A percentile compares a stretch with the other conserved stretches of the same genome.
Evolutionary conservation across 371 early-diverging fungal species (phyloP).

Genomic region (Circinella minor): DNA sequence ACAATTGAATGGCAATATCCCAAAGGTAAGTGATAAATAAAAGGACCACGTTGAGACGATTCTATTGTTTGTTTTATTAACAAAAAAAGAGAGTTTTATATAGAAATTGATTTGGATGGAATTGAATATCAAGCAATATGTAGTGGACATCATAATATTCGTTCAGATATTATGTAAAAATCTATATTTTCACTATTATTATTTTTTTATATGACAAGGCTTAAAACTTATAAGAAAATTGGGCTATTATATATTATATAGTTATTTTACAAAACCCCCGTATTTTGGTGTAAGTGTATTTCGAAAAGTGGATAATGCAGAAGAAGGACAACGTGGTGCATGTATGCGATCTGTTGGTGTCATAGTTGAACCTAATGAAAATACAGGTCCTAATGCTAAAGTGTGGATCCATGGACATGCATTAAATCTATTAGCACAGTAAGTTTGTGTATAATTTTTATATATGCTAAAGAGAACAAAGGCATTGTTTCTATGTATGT

Average conservation of each 20-base stretch:
- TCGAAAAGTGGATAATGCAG: conserved; percentile 38
- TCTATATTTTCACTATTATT: not conserved
- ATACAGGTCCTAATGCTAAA: conserved; percentile 51
- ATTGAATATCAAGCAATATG: conserved; percentile 66
- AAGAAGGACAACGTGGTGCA: conserved; percentile 51
- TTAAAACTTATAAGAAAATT: too few species aligned
- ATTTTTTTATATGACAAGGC: not conserved
- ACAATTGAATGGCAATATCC: conserved; percentile 66
- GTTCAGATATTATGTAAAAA: conserved; percentile 60
- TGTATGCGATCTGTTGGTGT: conserved; percentile 62
- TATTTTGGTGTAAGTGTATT: conserved; percentile 59
- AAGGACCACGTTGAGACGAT: not conserved
- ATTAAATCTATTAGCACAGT: conserved; percentile 21
- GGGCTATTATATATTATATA: conserved; percentile 10
- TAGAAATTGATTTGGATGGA: conserved; percentile 56
- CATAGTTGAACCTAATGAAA: conserved; percentile 49
- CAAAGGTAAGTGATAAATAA: conserved; percentile 27
- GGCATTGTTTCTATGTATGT: too few species aligned
- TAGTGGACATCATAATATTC: conserved; percentile 61
- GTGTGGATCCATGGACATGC: conserved; percentile 57
- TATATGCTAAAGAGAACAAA: too few species aligned
- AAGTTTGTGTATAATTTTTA: not conserved
- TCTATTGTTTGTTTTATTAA: not conserved
- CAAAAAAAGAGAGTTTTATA: not conserved
- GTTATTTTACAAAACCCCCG: conserved; percentile 54